Evolutionary conservation across 768 basidiomycete species (phyloP), one percentile per base, ranked within the genome.

Genomic region (Phylloporus arenicola): DNA sequence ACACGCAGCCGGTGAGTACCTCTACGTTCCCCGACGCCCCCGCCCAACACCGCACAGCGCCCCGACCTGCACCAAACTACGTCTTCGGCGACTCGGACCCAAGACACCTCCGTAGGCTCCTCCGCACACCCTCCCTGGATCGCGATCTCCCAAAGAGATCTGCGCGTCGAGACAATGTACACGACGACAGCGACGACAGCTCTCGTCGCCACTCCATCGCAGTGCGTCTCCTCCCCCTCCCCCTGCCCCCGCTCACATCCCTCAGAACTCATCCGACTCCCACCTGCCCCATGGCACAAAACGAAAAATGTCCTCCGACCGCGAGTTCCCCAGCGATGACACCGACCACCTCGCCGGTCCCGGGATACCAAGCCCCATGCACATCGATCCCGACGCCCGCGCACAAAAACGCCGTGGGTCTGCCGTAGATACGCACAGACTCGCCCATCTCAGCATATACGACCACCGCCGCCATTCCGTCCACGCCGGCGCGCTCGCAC

Each of bases 341-440:
- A 68, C 78, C 43, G 87, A 88, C 6, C 82, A 82, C 53, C 72
- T 89, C 45, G 75, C 77, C 38, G 87, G 85, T 16, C 82, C 83
- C 43, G 86, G 86, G 33, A 72, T 83, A 40, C 79, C 81, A 17
- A 82, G 79, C 52, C 72, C 70, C 50, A 81, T 81, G 73, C 72
- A 72, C 57, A 61, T 80, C 42, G 81, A 84, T 63, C 57, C 71
- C 29, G 83, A 86, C 51, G 81, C 71, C 8, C 89, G 85, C 33
- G 81, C 86, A 16, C 79, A 84, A 42, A 93, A 93, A 67, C 82
- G 91, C 57, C 80, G 91, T 43, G 86, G 88, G 29, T 93, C 92
- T 16, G 81, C 86, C 20, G 79, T 90, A 58, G 91, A 92, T 57
- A 83, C 86, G 8, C 81, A 82, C 50, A 74, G 84, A 45, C 81